Evolutionary conservation across 1,284 basidiomycete genomes (phyloP).

Genomic region (Laetiporus sulphureus): DNA sequence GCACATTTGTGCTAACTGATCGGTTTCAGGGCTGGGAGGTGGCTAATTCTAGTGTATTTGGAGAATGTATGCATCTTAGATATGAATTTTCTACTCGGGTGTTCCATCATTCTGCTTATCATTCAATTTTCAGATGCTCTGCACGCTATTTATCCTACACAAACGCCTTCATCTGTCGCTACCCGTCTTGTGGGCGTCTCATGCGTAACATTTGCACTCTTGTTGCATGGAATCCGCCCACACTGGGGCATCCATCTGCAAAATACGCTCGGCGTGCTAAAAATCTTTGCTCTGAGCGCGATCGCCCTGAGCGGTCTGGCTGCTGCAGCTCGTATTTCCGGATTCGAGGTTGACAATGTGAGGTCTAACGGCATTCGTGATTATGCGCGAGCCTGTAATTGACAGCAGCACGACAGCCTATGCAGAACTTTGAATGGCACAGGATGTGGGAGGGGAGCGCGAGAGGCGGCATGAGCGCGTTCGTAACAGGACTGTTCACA

Average conservation of each 20-base stretch:
- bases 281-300: conserved; percentile 49
- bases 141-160: conserved; percentile 34
- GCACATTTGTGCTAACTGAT: background rate
- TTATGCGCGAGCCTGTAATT: no score
- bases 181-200: conserved; percentile 31
- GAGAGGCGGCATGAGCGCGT: conserved; percentile 40
- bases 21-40: conserved; percentile 43
- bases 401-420: background rate
- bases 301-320: conserved; percentile 59
- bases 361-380: conserved; percentile 28
- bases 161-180: conserved; percentile 13
- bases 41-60: conserved; percentile 54
- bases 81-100: conserved; percentile 24
- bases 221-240: conserved; percentile 51
- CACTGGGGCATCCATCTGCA: conserved; percentile 59
- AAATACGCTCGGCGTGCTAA: conserved; percentile 60
- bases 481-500: conserved; percentile 57
- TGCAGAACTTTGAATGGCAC: conserved; percentile 40
- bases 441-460: conserved; percentile 51
- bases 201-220: conserved; percentile 49
- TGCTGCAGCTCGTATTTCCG: conserved; percentile 41
- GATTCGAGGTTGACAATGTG: conserved; percentile 36
- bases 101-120: background rate
- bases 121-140: conserved; percentile 37
- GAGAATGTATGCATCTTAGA: conserved; percentile 45